Conservation (phyloP, 352 stramenopile genomes). For the Phytopythium aichiense region DNA sequence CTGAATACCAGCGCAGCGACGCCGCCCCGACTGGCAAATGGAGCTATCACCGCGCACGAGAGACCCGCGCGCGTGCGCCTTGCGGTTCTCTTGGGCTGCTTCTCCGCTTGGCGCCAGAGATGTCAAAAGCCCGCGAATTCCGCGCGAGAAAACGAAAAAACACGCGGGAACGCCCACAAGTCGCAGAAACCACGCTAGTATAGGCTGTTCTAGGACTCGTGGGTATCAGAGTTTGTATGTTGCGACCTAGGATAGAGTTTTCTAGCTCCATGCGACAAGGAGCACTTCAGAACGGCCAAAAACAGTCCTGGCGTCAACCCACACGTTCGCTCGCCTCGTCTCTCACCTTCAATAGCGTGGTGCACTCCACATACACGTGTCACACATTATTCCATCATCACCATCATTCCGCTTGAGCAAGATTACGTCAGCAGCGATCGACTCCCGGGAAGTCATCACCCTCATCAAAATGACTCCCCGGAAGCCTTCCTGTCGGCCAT, state of each 20-base stretch:
- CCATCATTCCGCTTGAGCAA: too few species aligned
- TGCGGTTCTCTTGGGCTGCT: too few species aligned
- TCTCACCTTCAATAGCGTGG: too few species aligned
- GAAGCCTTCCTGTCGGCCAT: constrained; percentile 9
- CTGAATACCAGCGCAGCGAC: too few species aligned
- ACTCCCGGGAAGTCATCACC: constrained; percentile 4
- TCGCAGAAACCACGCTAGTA: constrained; percentile 1
- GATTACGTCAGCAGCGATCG: constrained; percentile 1
- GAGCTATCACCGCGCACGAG: too few species aligned
- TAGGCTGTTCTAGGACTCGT: neutral
- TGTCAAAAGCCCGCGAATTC: neutral
- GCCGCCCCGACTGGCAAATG: too few species aligned
- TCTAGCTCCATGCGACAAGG: neutral
- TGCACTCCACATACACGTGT: neutral
- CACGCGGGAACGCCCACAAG: constrained; percentile 4
- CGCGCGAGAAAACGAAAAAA: constrained; percentile 4
- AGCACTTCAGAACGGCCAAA: neutral
- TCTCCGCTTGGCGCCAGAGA: neutral
- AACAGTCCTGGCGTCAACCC: neutral
- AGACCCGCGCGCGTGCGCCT: too few species aligned
- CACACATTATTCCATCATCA: neutral
- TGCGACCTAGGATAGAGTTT: neutral
- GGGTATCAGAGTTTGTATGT: neutral
- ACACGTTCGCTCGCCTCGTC: too few species aligned
- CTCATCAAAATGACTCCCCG: constrained; percentile 1